Evolutionary conservation across 805 yeast species (phyloP).

Genomic region (Candida manassasensis): DNA sequence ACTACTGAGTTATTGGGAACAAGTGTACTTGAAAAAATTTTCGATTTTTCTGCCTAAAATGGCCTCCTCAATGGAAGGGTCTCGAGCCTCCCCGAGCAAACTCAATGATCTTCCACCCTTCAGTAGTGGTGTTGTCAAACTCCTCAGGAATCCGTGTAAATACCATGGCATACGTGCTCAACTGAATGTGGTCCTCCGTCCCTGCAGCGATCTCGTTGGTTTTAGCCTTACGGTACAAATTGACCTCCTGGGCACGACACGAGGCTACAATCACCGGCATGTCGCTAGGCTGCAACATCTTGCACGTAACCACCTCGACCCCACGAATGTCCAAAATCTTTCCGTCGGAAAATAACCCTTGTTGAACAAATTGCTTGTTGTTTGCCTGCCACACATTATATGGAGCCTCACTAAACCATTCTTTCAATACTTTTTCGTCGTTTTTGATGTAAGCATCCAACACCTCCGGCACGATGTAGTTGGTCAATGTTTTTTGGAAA

Average conservation of each 20-base stretch:
- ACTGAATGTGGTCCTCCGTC: constrained; percentile 84
- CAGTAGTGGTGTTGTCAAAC: constrained; percentile 83
- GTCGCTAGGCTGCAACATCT: constrained; percentile 83
- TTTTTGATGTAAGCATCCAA: constrained; percentile 93
- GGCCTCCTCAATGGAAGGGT: constrained; percentile 60
- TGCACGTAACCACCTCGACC: constrained; percentile 85
- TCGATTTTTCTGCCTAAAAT: no score
- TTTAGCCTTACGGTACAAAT: constrained; percentile 80
- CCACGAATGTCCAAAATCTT: constrained; percentile 91
- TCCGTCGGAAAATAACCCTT: constrained; percentile 87
- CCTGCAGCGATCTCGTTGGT: constrained; percentile 96
- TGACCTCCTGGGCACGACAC: constrained; percentile 95
- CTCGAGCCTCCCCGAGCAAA: constrained; percentile 92
- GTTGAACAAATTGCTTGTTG: constrained; percentile 87
- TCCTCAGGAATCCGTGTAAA: constrained; percentile 90
- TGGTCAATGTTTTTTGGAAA: constrained; percentile 79
- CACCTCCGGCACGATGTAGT: constrained; percentile 90
- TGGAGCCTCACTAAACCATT: constrained; percentile 97
- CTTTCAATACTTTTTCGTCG: constrained; percentile 74
- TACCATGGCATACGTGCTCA: constrained; percentile 95
- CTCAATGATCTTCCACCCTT: constrained; percentile 95
- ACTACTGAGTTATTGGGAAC: no score
- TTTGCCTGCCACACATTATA: constrained; percentile 90
- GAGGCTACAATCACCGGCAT: constrained; percentile 89
- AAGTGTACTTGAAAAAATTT: no score